Conservation (phyloP, 129 eudicot species). For the Escallonia rubra region DNA sequence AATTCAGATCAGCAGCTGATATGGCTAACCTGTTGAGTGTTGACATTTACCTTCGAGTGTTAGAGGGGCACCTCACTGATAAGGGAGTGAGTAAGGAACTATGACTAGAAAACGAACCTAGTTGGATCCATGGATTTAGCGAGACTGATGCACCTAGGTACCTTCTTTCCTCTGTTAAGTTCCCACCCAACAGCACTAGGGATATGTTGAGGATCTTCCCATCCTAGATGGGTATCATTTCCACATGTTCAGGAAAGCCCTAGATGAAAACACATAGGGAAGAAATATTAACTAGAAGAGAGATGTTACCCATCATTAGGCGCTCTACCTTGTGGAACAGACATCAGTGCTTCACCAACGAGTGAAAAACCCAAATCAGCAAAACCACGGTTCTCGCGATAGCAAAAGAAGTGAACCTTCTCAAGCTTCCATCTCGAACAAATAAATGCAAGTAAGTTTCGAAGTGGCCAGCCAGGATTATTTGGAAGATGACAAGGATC, state of each 20-base stretch:
- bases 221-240: slow-evolving; percentile 30
- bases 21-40: slow-evolving; percentile 79
- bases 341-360: slow-evolving; percentile 72
- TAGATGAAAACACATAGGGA: slow-evolving; percentile 1
- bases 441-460: slow-evolving; percentile 60
- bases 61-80: neutral
- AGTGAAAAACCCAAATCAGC: slow-evolving; percentile 67
- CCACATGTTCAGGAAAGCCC: slow-evolving; percentile 8
- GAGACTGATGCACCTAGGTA: slow-evolving; percentile 53
- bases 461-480: slow-evolving; percentile 98
- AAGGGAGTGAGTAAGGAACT: neutral
- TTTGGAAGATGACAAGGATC: slow-evolving; percentile 84
- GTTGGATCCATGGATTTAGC: slow-evolving; percentile 93
- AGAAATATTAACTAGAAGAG: slow-evolving; percentile 3
- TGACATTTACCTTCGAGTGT: slow-evolving; percentile 5
- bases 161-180: slow-evolving; percentile 39
- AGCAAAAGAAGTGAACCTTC: slow-evolving; percentile 66
- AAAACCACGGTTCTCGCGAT: slow-evolving; percentile 89
- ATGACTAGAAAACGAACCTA: slow-evolving; percentile 38
- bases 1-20: slow-evolving; percentile 93
- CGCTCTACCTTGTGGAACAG: slow-evolving; percentile 72
- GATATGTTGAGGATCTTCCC: slow-evolving; percentile 41
- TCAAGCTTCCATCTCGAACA: slow-evolving; percentile 61
- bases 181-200: slow-evolving; percentile 89
- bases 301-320: slow-evolving; percentile 28